These are phyloP conservation scores for Chytriomyces sp. DNA, from an alignment of 192 early-diverging fungal species.

Conservation along the genomic window DNA sequence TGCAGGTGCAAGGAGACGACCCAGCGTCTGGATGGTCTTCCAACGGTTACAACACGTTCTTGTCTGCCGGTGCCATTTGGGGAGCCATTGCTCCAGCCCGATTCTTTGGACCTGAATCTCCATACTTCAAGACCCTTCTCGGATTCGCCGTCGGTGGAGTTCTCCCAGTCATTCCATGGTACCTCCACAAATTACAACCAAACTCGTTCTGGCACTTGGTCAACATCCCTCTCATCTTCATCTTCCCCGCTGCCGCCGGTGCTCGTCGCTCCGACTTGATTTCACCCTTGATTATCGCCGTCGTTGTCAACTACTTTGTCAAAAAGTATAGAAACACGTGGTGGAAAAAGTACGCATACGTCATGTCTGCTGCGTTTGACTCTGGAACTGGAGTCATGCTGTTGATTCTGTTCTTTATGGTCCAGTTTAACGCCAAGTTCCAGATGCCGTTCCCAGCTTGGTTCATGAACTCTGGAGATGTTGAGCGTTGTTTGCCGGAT, in stretches of 20 bases:
- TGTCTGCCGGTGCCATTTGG: constrained; percentile 43
- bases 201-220: constrained; percentile 21
- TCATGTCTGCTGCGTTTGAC: constrained; percentile 65
- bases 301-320: constrained; percentile 12
- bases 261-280: neutral
- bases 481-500: constrained; percentile 5
- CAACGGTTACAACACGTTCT: constrained; percentile 17
- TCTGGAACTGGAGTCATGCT: constrained; percentile 53
- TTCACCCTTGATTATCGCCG: neutral
- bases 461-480: constrained; percentile 10
- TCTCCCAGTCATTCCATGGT: constrained; percentile 30
- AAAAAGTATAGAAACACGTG: constrained; percentile 33
- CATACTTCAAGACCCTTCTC: constrained; percentile 20
- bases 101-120: constrained; percentile 31
- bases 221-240: constrained; percentile 30
- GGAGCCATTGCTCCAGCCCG: constrained; percentile 40
- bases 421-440: constrained; percentile 3
- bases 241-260: constrained; percentile 1
- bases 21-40: neutral
- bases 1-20: too few species aligned
- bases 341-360: constrained; percentile 72
- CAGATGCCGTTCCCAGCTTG: constrained; percentile 13
- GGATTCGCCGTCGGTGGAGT: constrained; percentile 36
- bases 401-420: constrained; percentile 21
- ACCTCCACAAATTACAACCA: constrained; percentile 9